Evolutionary conservation across 2,329 filamentous ascomycete genomes (phyloP), one percentile per base, ranked within the genome.

Genomic region (Fusarium solani-melongenae): DNA sequence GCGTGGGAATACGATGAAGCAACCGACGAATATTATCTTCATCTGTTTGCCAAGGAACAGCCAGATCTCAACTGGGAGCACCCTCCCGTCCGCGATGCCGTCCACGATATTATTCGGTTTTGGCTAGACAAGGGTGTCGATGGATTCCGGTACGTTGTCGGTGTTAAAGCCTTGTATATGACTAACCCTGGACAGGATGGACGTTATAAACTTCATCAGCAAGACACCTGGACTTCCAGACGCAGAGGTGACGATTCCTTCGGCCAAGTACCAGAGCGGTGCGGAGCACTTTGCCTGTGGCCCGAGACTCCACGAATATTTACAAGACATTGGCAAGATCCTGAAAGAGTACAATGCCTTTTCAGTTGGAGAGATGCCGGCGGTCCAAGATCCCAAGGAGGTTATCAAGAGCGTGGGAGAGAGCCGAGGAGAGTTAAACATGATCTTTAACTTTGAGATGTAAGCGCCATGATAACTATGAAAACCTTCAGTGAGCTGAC

Each of bases 61-160:
- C 93, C 93, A 0, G 93, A 95, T 75, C 85, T 95, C 14, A 95
- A 95, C 81, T 95, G 93, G 92, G 92, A 94, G 74, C 92, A 92
- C 67, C 84, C 86, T 0, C 89, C 88, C 1, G 88, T 92, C 0
- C 87, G 92, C 7, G 82, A 88, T 46, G 92, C 92, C 0, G 90
- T 94, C 9, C 91, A 93, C 79, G 86, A 92, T 51, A 86, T 87
- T 85, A 71, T 75, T 2, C 55, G 87, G 6, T 95, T 94, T 79
- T 95, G 93, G 92, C 86, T 94, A 1, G 84, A 92, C 65, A 88
- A 88, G 27, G 92, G 92, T 1, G 89, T 92, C 0, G 88, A 91
- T 62, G 91, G 91, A 1, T 93, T 93, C 81, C 86, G 91, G 70
- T 72, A 63, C 0, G 56, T 62, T 2, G 0, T 14, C 0, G 4